Evolutionary conservation across 2,329 filamentous ascomycete genomes (phyloP), one percentile per base, ranked within the genome.

Genomic region (Passalora sequoiae): DNA sequence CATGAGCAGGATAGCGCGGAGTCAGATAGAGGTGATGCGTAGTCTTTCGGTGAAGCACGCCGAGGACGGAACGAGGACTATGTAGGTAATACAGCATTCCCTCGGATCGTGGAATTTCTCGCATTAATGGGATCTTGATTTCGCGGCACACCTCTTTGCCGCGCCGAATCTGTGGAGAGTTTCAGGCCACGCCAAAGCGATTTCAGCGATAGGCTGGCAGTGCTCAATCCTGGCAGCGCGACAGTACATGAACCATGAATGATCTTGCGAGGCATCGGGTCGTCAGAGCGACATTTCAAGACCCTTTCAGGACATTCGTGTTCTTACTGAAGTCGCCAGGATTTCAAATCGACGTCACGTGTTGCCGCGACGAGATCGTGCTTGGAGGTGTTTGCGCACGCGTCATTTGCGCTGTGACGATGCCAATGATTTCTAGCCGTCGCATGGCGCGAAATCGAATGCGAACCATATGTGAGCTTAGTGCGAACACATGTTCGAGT

Each of bases 61-160:
- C 44, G 44, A 46, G 35, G 38, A 42, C 33, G 44, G 38, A 31
- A 33, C 44, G 44, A 33, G 35, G 27, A 20, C 17, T 13, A 16
- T 44, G 4, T 19, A 37, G 7, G 6, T 21, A 10, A 15, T 38
- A 21, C 19, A 22, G 35, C n/a, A n/a, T n/a, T 27, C 12, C 24
- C 20, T 36, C 19, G 19, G 29, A 16, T 16, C 3, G 25, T 28
- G 10, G 25, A 9, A 28, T 5, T 10, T 28, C 25, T 28, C 25
- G 5, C 25, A 13, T 10, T 9, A 28, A 5, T 13, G 30, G 4
- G 16, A 19, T 19, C 15, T 15, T 19, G 15, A 33, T 17, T 9
- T 19, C 30, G 17, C 6, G 10, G 25, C 25, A 10, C 25, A 13
- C 10, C 25, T 9, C 10, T 13, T 2, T 3, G 3, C 3, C 13